Evolutionary conservation across 371 early-diverging fungal genomes (phyloP), one percentile per base, ranked within the genome.

Genomic region (Synchytrium microbalum): DNA sequence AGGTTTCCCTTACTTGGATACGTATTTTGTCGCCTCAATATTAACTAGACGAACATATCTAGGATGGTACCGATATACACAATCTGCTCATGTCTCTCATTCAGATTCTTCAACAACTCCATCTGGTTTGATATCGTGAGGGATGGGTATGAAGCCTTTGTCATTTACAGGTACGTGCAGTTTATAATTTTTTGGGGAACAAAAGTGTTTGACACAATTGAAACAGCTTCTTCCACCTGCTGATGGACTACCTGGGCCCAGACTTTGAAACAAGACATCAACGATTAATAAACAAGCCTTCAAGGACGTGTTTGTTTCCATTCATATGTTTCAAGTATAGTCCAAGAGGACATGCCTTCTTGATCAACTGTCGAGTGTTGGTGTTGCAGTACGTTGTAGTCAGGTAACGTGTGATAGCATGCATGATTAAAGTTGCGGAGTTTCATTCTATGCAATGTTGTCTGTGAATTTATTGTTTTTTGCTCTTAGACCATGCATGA

Each of bases 71-170:
- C 90, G 0, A 74, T 88, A 54, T 89, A 88, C 72, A 68, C 87
- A 52, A 63, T 87, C 55, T 75, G 81, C 53, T 84, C 87, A 2
- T 81, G 73, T 63, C 72, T 86, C 61, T 73, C 84, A 52, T 87
- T 82, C 72, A 76, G 82, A 23, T 84, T 81, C 71, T 82, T 81
- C 67, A 70, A 75, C 60, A 71, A 83, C 56, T 77, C 87, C 23
- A 76, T 83, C 32, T 87, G 86, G 74, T 83, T 83, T 65, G 78
- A 77, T 62, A 77, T 80, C 1, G 67, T 86, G 51, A 83, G 88
- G 52, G 84, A 85, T 69, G 79, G 75, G 62, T 89, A 89, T 72
- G 86, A 85, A 67, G 84, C 86, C n/a, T 82, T 85, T 69, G 78
- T 76, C 19, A 74, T 85, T 63, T 71, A 81, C 29, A 74, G 79